Conservation (phyloP, 805 yeast genomes). For the Kodamaea lidongshanica region DNA sequence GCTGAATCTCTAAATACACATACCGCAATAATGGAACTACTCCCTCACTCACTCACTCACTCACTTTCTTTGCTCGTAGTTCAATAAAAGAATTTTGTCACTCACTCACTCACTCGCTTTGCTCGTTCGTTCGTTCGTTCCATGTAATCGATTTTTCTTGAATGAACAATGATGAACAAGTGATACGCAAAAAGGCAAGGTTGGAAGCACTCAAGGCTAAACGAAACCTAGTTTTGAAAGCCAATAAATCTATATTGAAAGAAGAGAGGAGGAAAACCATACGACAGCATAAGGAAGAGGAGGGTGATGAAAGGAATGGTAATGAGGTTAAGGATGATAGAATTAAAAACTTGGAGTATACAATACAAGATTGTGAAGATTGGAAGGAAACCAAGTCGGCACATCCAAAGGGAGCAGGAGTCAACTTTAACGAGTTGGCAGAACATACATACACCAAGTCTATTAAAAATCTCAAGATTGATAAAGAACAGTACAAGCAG, state of each 20-base stretch:
- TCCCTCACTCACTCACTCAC: too few relatives aligned
- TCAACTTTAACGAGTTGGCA: conserved; percentile 52
- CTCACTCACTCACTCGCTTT: too few relatives aligned
- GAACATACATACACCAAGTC: conserved; percentile 54
- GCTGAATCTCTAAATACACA: too few relatives aligned
- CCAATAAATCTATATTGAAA: conserved; percentile 15
- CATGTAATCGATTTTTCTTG: too few relatives aligned
- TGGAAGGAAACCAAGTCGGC: conserved; percentile 44
- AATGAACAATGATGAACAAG: too few relatives aligned
- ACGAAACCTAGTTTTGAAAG: conserved; percentile 13
- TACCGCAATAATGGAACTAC: too few relatives aligned
- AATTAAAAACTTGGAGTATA: conserved; percentile 17
- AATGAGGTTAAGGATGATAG: conserved; percentile 24
- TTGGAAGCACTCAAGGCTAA: conserved; percentile 12
- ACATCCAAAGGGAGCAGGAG: conserved; percentile 30
- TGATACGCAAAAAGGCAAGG: too few relatives aligned
- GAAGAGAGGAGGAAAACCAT: conserved; percentile 14
- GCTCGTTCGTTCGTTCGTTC: too few relatives aligned
- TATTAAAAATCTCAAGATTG: conserved; percentile 29
- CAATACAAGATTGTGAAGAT: conserved; percentile 57
- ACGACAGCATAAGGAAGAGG: conserved; percentile 9
- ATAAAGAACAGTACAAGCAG: conserved; percentile 36
- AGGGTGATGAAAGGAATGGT: conserved; percentile 26
- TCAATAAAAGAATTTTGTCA: too few relatives aligned
- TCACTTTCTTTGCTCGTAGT: too few relatives aligned